Evolutionary conservation across 306 rosid species (phyloP), one percentile per base, ranked within the genome.

Genomic region (Pyrus bretschneideri): DNA sequence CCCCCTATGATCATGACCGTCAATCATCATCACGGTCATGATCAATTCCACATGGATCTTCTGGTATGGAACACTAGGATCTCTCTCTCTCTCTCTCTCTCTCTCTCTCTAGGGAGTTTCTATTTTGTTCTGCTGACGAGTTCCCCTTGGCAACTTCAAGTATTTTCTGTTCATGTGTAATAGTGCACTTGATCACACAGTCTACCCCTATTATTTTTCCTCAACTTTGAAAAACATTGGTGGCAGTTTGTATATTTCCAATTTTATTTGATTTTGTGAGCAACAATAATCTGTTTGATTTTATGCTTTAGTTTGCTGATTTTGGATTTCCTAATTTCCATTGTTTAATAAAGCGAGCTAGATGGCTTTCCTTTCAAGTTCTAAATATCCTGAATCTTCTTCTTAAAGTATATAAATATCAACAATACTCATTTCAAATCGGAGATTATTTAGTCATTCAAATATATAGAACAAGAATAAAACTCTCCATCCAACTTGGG

Each of bases 71-170:
- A 35, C 49, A 64, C 49, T 6, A 42, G 42, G 78, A 74, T 49
- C 55, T 49, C 55, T 49, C 55, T 15, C 15, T 15, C 55, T 15
- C 15, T 49, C 55, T 49, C 55, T 49, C 55, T 15, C 15, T 15
- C 2, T 25, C 77, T 73, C 57, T 57, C 57, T 51, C 6, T n/a
- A 18, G 27, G 42, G 49, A 9, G 29, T 44, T 27, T 18, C 70
- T 62, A 29, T 18, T 14, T 49, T 74, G 31, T 61, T 65, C 60
- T 29, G 44, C 70, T 45, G 78, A 60, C 25, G 77, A 73, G 77
- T 73, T 73, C 69, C 77, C 77, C 77, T 60, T 25, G 10, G 44
- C 77, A 59, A 73, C 77, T 73, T 73, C 77, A 73, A 73, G 22
- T 73, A 57, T 4, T 42, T 25, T 60, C 58, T 27, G 77, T 45